Conservation (phyloP, 805 yeast genomes). For the Kuraishia borneana region DNA sequence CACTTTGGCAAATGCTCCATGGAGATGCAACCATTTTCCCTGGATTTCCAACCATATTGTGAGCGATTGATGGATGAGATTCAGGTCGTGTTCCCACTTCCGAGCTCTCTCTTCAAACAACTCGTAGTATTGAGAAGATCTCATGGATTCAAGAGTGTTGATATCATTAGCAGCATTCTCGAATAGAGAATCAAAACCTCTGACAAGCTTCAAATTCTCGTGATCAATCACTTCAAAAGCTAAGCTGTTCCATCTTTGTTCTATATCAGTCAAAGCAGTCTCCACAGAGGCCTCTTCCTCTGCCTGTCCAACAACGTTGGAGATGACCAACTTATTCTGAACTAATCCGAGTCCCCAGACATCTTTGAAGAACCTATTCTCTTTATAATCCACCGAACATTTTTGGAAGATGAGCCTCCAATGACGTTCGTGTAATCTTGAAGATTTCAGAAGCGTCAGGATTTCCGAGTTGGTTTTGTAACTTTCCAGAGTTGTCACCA, state of each 20-base stretch:
- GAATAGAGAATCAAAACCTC: slow-evolving; percentile 56
- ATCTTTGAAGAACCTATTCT: slow-evolving; percentile 32
- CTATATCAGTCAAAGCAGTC: slow-evolving; percentile 38
- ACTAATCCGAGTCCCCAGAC: slow-evolving; percentile 47
- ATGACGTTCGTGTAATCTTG: slow-evolving; percentile 52
- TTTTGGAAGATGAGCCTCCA: slow-evolving; percentile 40
- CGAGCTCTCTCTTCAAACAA: slow-evolving; percentile 48
- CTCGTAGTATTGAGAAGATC: slow-evolving; percentile 47
- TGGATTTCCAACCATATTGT: slow-evolving; percentile 79
- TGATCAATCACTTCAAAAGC: slow-evolving; percentile 38
- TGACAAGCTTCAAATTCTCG: slow-evolving; percentile 44
- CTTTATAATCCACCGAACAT: slow-evolving; percentile 10
- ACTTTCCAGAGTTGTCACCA: slow-evolving; percentile 33
- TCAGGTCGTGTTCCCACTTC: slow-evolving; percentile 47
- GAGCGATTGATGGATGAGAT: slow-evolving; percentile 35
- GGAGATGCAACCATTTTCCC: slow-evolving; percentile 78
- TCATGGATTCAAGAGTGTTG: slow-evolving; percentile 57
- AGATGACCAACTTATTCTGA: slow-evolving; percentile 32
- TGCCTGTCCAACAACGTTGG: slow-evolving; percentile 47
- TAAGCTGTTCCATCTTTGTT: slow-evolving; percentile 41
- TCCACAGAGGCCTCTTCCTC: slow-evolving; percentile 62
- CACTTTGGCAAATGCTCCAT: slow-evolving; percentile 58
- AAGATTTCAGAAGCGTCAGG: slow-evolving; percentile 39
- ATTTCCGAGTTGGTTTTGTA: slow-evolving; percentile 25
- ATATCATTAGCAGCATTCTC: slow-evolving; percentile 50